phyloP scores from a whole-genome alignment of 257 asterid species.

The Nemophila menziesii region DNA sequence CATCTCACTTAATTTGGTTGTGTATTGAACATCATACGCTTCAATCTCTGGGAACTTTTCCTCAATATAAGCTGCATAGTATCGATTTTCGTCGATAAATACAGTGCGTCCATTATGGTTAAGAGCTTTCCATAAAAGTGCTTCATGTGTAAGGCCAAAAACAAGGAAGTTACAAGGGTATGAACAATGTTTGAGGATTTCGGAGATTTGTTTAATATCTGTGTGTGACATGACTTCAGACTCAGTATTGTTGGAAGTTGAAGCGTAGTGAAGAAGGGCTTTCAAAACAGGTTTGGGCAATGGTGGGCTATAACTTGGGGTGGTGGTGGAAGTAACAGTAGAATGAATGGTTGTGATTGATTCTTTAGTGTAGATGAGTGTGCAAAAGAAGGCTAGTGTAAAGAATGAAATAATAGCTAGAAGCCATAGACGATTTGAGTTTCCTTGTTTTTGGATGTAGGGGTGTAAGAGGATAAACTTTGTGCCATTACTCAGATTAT shows the following conservation, averaged over 20 bases:
- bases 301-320: constrained; percentile 16
- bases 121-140: constrained; percentile 52
- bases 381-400: constrained; percentile 56
- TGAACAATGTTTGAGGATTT: constrained; percentile 37
- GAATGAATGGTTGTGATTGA: constrained; percentile 24
- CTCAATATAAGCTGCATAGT: constrained; percentile 42
- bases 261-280: constrained; percentile 46
- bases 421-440: constrained; percentile 72
- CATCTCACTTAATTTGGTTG: constrained; percentile 39
- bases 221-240: constrained; percentile 34
- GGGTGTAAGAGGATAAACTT: constrained; percentile 90
- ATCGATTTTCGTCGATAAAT: constrained; percentile 43
- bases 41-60: constrained; percentile 47
- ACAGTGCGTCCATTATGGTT: constrained; percentile 42
- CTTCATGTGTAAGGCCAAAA: constrained; percentile 45
- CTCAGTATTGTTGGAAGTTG: constrained; percentile 33
- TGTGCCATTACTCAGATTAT: constrained; percentile 48
- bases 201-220: constrained; percentile 45
- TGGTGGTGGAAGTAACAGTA: constrained; percentile 10
- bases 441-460: constrained; percentile 81
- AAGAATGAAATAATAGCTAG: constrained; percentile 59
- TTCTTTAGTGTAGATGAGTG: constrained; percentile 67
- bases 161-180: constrained; percentile 44
- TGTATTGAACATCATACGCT: constrained; percentile 54
- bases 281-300: constrained; percentile 22